These are phyloP conservation scores for Chenopodium formosanum DNA, from an alignment of 148 eudicot species.

Conservation along the genomic window DNA sequence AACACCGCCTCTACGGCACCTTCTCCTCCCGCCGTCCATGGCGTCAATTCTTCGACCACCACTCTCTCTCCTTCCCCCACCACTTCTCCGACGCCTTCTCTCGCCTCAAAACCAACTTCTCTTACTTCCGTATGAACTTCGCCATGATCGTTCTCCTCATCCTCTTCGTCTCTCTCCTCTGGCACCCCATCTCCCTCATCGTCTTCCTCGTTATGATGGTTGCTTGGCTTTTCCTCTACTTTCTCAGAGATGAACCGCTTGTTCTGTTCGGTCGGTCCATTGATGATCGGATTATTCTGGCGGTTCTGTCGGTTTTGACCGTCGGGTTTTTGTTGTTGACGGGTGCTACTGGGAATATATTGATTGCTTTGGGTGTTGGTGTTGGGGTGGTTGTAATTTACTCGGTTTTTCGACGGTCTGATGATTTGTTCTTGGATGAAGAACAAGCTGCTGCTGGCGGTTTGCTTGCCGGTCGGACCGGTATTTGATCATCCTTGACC, in stretches of 20 bases:
- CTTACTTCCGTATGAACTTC: constrained; percentile 73
- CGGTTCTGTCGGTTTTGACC: constrained; percentile 47
- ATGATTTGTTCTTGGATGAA: constrained; percentile 59
- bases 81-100: constrained; percentile 33
- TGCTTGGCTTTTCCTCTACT: constrained; percentile 71
- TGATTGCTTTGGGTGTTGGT: constrained; percentile 40
- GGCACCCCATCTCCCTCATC: constrained; percentile 84
- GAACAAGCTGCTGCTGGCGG: constrained; percentile 47
- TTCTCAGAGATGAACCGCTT: constrained; percentile 70
- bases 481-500: neutral
- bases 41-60: constrained; percentile 56
- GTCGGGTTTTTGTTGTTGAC: constrained; percentile 49
- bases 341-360: constrained; percentile 44
- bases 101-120: constrained; percentile 51
- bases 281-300: constrained; percentile 47
- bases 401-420: constrained; percentile 53
- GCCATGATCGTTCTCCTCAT: constrained; percentile 45
- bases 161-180: constrained; percentile 69
- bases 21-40: constrained; percentile 68
- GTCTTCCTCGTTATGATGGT: constrained; percentile 55
- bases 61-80: constrained; percentile 35
- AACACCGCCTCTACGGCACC: constrained; percentile 43
- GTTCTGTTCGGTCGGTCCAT: constrained; percentile 39
- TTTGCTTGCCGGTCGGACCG: constrained; percentile 23
- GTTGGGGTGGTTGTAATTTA: constrained; percentile 46